Evolutionary conservation across 495 filamentous ascomycete genomes (phyloP), one percentile per base, ranked within the genome.

Genomic region (Xylaria grammica): DNA sequence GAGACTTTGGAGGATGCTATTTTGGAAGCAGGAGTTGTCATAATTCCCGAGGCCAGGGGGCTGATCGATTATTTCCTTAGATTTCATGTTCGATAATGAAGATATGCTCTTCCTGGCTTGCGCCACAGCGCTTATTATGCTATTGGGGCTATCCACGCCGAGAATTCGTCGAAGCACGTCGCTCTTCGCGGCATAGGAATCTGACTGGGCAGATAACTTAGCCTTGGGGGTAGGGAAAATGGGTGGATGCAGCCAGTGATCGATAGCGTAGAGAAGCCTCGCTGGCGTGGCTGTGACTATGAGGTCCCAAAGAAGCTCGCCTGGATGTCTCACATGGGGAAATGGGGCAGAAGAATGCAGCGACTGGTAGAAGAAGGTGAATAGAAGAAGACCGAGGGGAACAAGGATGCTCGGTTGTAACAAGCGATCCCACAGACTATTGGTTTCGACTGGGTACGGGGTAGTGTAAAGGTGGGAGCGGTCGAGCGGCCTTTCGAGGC

Each of bases 1-100:
- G 40, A 98, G 81, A 13, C 90, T 89, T 73, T 97, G 90, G 24
- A 98, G 87, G 20, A 97, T 90, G 65, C 94, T 97, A 73, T 99
- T 99, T 79, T 98, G 94, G 72, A 95, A 99, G 76, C 96, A 99
- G 1, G 92, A 96, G 70, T 97, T 97, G 75, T 96, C 89, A 80
- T 86, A 89, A 71, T 99, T 99, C 19, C 91, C 91, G 32, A 98
- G 75, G 0, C 96, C 95, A 4, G 92, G 84, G 2, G 92, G 92
- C 29, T 53, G 84, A 72, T 81, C 72, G 6, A 38, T 61, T 49
- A 15, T 61, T 55, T 15, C 55, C 27, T 40, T 75, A 63, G 13
- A 84, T 57, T 81, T 75, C 7, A 77, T 78, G 54, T 78, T 76
- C 2, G 88, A 76, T 40, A 85, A 75, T 20, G 81, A 76, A 27